A percentile compares a stretch with the other conserved stretches of the same genome.
These are phyloP conservation scores for Climacium dendroides DNA, from an alignment of 225 moss, liverwort and hornwort species.

Conservation along the genomic window DNA sequence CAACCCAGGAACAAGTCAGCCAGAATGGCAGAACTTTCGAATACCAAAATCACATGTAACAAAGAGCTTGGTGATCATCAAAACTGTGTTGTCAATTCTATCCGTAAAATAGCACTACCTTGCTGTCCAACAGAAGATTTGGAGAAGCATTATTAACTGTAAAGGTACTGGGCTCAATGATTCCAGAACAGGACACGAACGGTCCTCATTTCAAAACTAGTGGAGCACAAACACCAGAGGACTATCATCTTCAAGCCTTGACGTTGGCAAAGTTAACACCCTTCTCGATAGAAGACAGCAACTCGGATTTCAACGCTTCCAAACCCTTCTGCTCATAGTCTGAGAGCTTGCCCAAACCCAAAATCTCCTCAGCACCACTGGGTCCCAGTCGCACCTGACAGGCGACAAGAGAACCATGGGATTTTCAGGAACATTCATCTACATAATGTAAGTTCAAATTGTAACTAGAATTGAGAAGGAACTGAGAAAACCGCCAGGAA, in stretches of 20 bases:
- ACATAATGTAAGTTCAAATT: neutral
- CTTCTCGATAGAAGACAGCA: conserved; percentile 36
- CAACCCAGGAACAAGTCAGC: neutral
- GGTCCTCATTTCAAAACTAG: neutral
- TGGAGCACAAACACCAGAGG: neutral
- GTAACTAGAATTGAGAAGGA: neutral
- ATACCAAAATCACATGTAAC: neutral
- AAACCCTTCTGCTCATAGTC: conserved; percentile 44
- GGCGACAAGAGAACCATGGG: neutral
- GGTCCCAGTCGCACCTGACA: conserved; percentile 45
- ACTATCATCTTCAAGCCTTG: neutral
- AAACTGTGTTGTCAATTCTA: conserved; percentile 13
- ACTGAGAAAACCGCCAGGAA: neutral
- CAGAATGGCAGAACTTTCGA: neutral
- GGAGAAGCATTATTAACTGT: conserved; percentile 15
- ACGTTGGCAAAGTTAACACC: conserved; percentile 20
- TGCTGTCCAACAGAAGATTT: neutral
- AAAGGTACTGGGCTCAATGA: neutral
- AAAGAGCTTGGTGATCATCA: neutral
- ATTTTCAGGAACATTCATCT: neutral
- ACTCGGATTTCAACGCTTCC: conserved; percentile 35
- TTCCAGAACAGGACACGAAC: neutral
- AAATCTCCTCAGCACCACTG: conserved; percentile 30
- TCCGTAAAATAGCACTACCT: neutral
- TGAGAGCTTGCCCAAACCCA: conserved; percentile 32